Percentiles rank a stretch among this genome's conserved stretches.
These are phyloP conservation scores for Cryptococcus sp. DNA, from an alignment of 1,284 basidiomycete genomes.

Conservation along the genomic window DNA sequence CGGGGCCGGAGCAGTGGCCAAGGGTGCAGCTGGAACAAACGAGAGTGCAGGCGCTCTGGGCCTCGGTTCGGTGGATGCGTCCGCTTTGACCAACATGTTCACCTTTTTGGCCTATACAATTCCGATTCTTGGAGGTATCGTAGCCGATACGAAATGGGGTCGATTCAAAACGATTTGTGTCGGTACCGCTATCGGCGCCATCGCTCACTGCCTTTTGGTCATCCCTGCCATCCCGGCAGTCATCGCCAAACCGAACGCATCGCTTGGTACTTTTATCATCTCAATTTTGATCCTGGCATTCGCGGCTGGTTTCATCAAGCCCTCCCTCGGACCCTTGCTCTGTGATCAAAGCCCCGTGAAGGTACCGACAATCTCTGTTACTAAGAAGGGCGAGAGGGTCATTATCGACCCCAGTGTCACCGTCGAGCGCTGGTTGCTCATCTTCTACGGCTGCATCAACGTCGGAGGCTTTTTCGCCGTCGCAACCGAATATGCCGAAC, in stretches of 20 bases:
- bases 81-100: conserved; percentile 37
- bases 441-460: conserved; percentile 43
- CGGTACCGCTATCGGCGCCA: conserved; percentile 43
- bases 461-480: conserved; percentile 42
- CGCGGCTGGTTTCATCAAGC: conserved; percentile 53
- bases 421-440: conserved; percentile 33
- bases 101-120: conserved; percentile 43
- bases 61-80: conserved; percentile 31
- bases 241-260: conserved; percentile 33
- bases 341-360: conserved; percentile 51
- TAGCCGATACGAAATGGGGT: conserved; percentile 74
- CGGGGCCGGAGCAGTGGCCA: conserved; percentile 68
- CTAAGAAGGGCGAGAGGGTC: conserved; percentile 47
- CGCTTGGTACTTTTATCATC: conserved; percentile 45
- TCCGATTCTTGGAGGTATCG: conserved; percentile 55
- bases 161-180: conserved; percentile 71
- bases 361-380: conserved; percentile 30
- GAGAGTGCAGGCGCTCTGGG: conserved; percentile 61
- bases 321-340: conserved; percentile 48
- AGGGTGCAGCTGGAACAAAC: conserved; percentile 60
- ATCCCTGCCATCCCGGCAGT: conserved; percentile 49
- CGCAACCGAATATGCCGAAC: conserved; percentile 37
- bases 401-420: conserved; percentile 47
- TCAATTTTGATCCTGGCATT: conserved; percentile 49
- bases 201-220: conserved; percentile 47